Conservation (phyloP, 2,329 filamentous ascomycete species). For the Scedosporium aurantiacum region DNA sequence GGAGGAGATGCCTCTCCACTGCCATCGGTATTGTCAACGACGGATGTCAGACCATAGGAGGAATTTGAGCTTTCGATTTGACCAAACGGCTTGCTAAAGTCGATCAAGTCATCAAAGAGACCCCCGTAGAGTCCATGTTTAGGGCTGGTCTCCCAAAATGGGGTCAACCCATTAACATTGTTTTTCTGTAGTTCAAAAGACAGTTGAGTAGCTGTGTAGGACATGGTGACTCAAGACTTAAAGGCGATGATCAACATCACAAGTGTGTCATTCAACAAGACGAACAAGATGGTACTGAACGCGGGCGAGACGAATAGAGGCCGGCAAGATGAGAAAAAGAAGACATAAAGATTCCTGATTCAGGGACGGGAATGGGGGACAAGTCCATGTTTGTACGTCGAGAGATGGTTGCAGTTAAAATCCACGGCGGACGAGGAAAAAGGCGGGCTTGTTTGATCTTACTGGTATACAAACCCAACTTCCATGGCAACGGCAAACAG, state of each 20-base stretch:
- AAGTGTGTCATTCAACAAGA: background rate
- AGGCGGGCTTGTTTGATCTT: background rate
- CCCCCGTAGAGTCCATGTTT: background rate
- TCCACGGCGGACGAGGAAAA: background rate
- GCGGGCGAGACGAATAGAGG: background rate
- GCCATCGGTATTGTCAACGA: background rate
- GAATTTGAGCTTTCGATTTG: background rate
- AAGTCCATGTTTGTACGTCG: background rate
- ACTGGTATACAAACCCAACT: background rate
- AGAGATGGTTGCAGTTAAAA: background rate
- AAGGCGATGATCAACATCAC: background rate
- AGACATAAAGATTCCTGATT: conserved; percentile 1
- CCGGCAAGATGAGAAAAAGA: background rate
- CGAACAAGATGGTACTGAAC: background rate
- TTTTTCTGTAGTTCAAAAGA: background rate
- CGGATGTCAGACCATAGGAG: background rate
- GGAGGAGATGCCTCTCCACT: background rate
- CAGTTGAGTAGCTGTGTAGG: background rate
- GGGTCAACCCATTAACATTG: background rate
- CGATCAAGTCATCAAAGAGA: background rate
- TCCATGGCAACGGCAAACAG: background rate
- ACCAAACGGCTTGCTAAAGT: background rate
- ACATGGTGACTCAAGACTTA: background rate
- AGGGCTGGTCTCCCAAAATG: background rate
- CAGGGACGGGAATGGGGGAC: background rate